Conservation (phyloP, 208 protist species). For the Trypanosoma theileri region DNA sequence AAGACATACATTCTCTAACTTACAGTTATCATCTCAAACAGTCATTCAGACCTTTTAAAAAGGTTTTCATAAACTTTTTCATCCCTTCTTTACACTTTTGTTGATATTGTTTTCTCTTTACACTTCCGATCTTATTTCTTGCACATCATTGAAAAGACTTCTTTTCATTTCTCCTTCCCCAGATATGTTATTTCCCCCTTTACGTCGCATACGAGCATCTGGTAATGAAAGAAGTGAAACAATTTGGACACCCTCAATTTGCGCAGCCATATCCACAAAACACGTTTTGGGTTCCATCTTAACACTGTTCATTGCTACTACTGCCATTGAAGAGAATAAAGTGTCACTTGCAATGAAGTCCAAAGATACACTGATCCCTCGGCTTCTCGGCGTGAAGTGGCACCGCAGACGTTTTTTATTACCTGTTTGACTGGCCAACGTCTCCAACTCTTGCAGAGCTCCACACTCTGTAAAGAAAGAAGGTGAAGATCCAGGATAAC, state of each 20-base stretch:
- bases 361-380: neutral
- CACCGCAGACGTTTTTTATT: conserved; percentile 5
- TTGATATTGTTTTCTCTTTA: too few species aligned
- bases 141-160: too few species aligned
- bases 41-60: too few species aligned
- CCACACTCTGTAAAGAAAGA: conserved; percentile 29
- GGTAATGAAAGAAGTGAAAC: neutral
- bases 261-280: conserved; percentile 25
- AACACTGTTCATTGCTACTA: neutral
- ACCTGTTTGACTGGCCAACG: neutral
- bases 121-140: too few species aligned
- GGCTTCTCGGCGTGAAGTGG: conserved; percentile 2
- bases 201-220: neutral
- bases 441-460: conserved; percentile 27
- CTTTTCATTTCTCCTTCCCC: too few species aligned
- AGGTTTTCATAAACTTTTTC: too few species aligned
- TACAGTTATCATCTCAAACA: too few species aligned
- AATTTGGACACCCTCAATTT: conserved; percentile 5
- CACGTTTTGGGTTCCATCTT: conserved; percentile 1
- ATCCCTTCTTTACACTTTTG: too few species aligned
- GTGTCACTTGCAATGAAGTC: conserved; percentile 1
- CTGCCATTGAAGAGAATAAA: conserved; percentile 3
- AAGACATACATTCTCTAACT: too few species aligned
- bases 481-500: conserved; percentile 11
- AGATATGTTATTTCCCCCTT: neutral